These are phyloP conservation scores for Aspergillus baeticus DNA, from an alignment of 495 filamentous ascomycete genomes.

Conservation along the genomic window DNA sequence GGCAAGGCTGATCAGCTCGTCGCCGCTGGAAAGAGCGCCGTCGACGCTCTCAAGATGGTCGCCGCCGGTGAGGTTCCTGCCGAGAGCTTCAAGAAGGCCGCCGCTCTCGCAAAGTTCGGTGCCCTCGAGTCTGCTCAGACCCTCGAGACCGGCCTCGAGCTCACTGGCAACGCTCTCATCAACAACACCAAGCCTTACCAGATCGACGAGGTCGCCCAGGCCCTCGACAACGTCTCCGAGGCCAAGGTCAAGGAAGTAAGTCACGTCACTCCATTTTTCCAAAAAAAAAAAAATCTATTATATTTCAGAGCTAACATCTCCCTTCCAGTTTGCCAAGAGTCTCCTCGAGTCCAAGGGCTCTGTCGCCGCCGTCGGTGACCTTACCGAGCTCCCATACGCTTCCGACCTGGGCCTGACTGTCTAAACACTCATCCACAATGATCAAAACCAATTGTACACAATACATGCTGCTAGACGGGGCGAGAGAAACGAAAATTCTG, in stretches of 20 bases:
- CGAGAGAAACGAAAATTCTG: conserved; percentile 15
- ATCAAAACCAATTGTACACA: conserved; percentile 35
- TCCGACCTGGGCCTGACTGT: conserved; percentile 92
- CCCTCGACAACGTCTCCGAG: conserved; percentile 74
- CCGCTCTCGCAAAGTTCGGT: conserved; percentile 89
- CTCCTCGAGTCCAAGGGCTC: conserved; percentile 86
- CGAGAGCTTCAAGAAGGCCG: conserved; percentile 88
- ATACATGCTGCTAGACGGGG: conserved; percentile 44
- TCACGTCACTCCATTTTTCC: conserved; percentile 17
- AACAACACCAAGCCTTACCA: conserved; percentile 82
- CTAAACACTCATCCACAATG: conserved; percentile 47
- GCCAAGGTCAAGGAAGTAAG: conserved; percentile 86
- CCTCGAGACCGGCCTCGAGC: conserved; percentile 62
- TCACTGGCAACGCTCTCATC: conserved; percentile 74
- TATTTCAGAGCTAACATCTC: conserved; percentile 1
- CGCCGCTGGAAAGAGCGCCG: conserved; percentile 58
- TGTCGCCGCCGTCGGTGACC: conserved; percentile 82
- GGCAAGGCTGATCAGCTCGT: conserved; percentile 69
- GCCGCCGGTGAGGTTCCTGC: conserved; percentile 69
- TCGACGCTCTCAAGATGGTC: conserved; percentile 78
- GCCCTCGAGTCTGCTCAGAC: conserved; percentile 82
- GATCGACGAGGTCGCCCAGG: conserved; percentile 76
- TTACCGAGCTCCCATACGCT: conserved; percentile 84
- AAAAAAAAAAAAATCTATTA: neutral
- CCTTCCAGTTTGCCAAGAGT: conserved; percentile 70